Base-by-base conservation (phyloP, 2,329 filamentous ascomycete species). In the Clonostachys byssicola region DNA sequence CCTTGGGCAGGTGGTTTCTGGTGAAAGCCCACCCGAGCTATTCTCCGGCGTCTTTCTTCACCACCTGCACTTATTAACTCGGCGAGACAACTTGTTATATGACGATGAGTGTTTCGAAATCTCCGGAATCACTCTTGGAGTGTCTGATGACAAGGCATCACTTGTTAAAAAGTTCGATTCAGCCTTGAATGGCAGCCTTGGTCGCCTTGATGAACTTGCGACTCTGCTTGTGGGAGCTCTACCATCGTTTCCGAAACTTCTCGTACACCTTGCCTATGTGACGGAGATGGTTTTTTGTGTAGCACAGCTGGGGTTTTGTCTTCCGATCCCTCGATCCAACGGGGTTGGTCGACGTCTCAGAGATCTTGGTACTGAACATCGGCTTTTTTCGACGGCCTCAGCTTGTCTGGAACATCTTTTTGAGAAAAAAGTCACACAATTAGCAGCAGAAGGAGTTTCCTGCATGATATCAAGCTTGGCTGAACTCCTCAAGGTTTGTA, bases 381-480 rank as follows among this genome's bases (percentile, higher is more conserved):
- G 62, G 3, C 65, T 75, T 30, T 82, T 75, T 55, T 58, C 60
- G 16, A 51, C 62, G 12, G 65, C 74, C 36, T 72, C 74, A 2
- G 54, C 55, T 6, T 68, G 68, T 5, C 55, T 84, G 14, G 64
- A 66, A 5, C 53, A 54, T 5, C 68, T 77, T 47, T 72, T 83
- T 40, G 78, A 82, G 33, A 83, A 80, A 54, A 73, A 75, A 47
- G 70, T 78, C 40, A 81, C 77, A 10, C 68, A 69, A 43, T 63
- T 85, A 16, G 66, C 64, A 13, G 62, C 63, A 13, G 77, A 82
- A 3, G 68, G 66, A 30, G 68, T 74, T 1, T 54, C 59, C 13
- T 49, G 46, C 14, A 58, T 71, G 12, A 61, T 81, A 16, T 53
- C 54, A 3, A 62, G 64, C 13, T 62, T 82, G 20, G 64, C 70